phyloP scores from a whole-genome alignment of 2,329 filamentous ascomycete genomes.

The Alternaria arbusti region DNA sequence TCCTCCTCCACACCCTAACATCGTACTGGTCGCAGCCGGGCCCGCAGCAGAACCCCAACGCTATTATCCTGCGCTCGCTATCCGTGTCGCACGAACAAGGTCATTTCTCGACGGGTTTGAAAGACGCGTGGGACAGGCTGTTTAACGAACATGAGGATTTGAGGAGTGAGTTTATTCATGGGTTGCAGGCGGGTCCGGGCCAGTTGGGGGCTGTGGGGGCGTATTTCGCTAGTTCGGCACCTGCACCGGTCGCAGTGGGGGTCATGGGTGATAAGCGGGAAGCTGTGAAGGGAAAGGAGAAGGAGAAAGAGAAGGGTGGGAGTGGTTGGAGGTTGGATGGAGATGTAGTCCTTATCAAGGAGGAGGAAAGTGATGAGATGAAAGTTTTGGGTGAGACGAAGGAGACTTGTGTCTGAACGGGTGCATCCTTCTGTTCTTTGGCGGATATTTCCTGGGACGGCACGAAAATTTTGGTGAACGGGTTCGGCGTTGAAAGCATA shows the following conservation, averaged over 20 bases:
- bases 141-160: conserved; percentile 17
- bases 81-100: conserved; percentile 2
- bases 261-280: too few species aligned
- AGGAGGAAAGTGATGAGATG: not conserved
- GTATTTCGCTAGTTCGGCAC: conserved; percentile 4
- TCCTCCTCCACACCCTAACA: conserved; percentile 18
- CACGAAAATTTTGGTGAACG: not conserved
- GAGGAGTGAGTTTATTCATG: conserved; percentile 16
- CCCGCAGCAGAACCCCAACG: not conserved
- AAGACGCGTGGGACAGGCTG: conserved; percentile 12
- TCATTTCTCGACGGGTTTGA: not conserved
- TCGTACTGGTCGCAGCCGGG: conserved; percentile 10
- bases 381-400: not conserved
- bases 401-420: not conserved
- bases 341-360: not conserved
- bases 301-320: not conserved
- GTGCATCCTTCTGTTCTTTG: too few species aligned
- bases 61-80: not conserved
- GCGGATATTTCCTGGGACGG: not conserved
- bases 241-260: too few species aligned
- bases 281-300: not conserved
- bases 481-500: not conserved
- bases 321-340: not conserved
- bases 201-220: not conserved
- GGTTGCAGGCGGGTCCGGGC: conserved; percentile 8